phyloP scores from a whole-genome alignment of 768 basidiomycete genomes.

The Boletales sp. region DNA sequence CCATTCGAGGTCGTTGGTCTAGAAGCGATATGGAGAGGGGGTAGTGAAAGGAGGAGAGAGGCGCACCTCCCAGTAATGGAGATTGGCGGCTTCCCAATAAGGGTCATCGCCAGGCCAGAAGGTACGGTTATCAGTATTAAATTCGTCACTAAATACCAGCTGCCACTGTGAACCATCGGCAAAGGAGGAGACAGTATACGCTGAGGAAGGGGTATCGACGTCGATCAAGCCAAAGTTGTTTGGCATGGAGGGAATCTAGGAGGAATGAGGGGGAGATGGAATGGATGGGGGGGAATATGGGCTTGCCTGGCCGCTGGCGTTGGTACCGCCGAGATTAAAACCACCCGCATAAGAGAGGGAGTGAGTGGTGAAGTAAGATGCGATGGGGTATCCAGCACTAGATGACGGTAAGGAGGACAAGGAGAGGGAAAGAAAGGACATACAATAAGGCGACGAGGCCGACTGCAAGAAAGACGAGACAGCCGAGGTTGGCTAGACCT shows the following conservation, averaged over 20 bases:
- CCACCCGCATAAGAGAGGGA: slow-evolving; percentile 50
- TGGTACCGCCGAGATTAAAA: slow-evolving; percentile 76
- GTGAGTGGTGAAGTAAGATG: slow-evolving; percentile 51
- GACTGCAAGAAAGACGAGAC: slow-evolving; percentile 51
- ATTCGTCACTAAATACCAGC: slow-evolving; percentile 88
- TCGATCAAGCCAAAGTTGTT: slow-evolving; percentile 78
- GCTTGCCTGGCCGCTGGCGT: slow-evolving; percentile 65
- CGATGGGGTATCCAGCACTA: slow-evolving; percentile 63
- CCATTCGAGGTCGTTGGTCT: slow-evolving; percentile 83
- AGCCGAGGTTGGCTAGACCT: slow-evolving; percentile 71
- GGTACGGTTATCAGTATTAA: slow-evolving; percentile 72
- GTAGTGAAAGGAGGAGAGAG: not conserved
- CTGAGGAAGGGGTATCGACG: slow-evolving; percentile 62
- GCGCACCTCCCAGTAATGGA: slow-evolving; percentile 71
- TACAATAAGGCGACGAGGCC: slow-evolving; percentile 62
- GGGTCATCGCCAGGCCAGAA: slow-evolving; percentile 84
- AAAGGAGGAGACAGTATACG: slow-evolving; percentile 52
- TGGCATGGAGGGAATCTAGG: slow-evolving; percentile 51
- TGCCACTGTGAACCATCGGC: slow-evolving; percentile 51
- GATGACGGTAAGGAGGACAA: slow-evolving; percentile 1
- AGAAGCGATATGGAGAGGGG: not conserved
- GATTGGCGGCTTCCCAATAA: slow-evolving; percentile 81
- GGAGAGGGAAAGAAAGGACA: slow-evolving; percentile 16
- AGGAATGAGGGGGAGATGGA: not conserved
- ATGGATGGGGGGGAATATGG: not conserved